These are phyloP conservation scores for Suillus hirtellus DNA, from an alignment of 768 basidiomycete species.

Conservation along the genomic window DNA sequence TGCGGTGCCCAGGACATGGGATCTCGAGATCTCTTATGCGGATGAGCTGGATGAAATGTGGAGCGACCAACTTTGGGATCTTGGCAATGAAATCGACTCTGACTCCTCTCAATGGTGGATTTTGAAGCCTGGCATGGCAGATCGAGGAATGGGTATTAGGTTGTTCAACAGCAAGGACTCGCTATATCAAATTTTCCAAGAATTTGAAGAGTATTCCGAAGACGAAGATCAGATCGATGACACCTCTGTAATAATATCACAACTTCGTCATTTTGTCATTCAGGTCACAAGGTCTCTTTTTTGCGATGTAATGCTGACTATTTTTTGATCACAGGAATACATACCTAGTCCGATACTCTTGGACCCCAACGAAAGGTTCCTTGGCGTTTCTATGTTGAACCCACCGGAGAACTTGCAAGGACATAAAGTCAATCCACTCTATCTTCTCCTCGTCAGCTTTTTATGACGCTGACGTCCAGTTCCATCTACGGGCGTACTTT, in stretches of 20 bases:
- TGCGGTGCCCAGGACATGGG: constrained; percentile 74
- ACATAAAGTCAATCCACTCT: constrained; percentile 52
- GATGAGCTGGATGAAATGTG: constrained; percentile 96
- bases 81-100: constrained; percentile 58
- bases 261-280: constrained; percentile 92
- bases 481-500: constrained; percentile 91
- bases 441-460: constrained; percentile 6
- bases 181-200: constrained; percentile 73
- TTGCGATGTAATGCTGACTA: constrained; percentile 10
- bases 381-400: constrained; percentile 26
- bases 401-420: constrained; percentile 38
- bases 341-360: constrained; percentile 74
- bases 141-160: constrained; percentile 92
- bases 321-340: constrained; percentile 68
- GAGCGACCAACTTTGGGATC: constrained; percentile 90
- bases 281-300: constrained; percentile 55
- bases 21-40: constrained; percentile 82
- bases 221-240: constrained; percentile 45
- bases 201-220: constrained; percentile 66
- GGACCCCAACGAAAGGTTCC: constrained; percentile 55
- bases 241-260: constrained; percentile 75
- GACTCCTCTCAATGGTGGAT: constrained; percentile 74
- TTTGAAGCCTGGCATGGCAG: constrained; percentile 96
- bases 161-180: constrained; percentile 79
- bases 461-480: constrained; percentile 49